Evolutionary conservation across 148 eudicot species (phyloP), one percentile per base, ranked within the genome.

Genomic region (Chenopodium album): DNA sequence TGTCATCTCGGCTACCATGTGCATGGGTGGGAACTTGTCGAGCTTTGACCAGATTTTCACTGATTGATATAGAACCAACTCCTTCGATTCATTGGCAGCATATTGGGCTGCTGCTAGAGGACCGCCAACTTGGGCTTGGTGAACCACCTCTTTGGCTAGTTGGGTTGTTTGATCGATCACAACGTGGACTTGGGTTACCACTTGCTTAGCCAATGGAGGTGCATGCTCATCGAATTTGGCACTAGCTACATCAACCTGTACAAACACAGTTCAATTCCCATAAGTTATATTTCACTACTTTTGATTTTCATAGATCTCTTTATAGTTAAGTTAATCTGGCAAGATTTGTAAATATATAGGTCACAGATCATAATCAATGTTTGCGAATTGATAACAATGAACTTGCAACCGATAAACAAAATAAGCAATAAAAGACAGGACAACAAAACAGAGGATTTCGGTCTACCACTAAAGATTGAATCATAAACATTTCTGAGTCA

Each of bases 141-240:
- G 85, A 4, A 85, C 75, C 5, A 92, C 54, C 64, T 82, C 86
- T 76, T 82, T 82, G 28, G 86, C 85, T 68, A 77, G 59, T 31
- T 82, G 65, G 11, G 87, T 64, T 9, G 89, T 83, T 65, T 83
- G 86, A 32, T 79, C 69, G 47, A 83, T 37, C 44, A 87, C 14
- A 4, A 19, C 31, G 22, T 87, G 81, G 71, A 82, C 81, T 62
- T 76, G 75, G 71, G 11, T 37, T 0, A 76, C 88, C 8, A 81
- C 86, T 52, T 86, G 80, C 86, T 89, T 92, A 9, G 83, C 92
- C 71, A 85, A 56, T 19, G 89, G 83, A 3, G 97, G 93, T 22
- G 93, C 91, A 14, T 76, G 82, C 78, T 86, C 86, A 20, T 90
- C 85, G 20, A 92, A 91, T 73, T 91, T 84, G 78, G 78, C 74